These are phyloP conservation scores for Melanogaster broomeanus DNA, from an alignment of 768 basidiomycete species.

Conservation along the genomic window DNA sequence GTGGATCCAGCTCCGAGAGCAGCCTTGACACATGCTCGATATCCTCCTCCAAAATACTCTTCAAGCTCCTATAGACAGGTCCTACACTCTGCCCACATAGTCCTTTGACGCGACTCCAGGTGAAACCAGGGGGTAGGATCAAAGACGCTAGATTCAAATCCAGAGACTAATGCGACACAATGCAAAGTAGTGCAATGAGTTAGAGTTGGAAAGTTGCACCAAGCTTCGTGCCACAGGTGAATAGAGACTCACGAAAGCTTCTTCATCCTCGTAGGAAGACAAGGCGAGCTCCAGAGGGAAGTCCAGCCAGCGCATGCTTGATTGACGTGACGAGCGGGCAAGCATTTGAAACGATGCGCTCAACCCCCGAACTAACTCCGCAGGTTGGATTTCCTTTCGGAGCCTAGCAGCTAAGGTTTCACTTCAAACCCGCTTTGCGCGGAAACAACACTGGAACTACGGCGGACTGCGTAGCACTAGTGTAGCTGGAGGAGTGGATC, in stretches of 20 bases:
- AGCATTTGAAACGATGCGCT: slow-evolving; percentile 7
- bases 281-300: slow-evolving; percentile 7
- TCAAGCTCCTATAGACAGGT: slow-evolving; percentile 38
- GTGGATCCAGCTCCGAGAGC: slow-evolving; percentile 42
- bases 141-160: slow-evolving; percentile 10
- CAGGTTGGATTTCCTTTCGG: background rate
- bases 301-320: slow-evolving; percentile 9
- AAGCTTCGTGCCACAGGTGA: background rate
- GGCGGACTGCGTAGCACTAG: background rate
- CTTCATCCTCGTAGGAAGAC: background rate
- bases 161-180: slow-evolving; percentile 6
- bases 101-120: slow-evolving; percentile 30
- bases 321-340: slow-evolving; percentile 10
- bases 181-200: background rate
- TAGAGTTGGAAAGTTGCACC: background rate
- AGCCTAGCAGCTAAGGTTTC: no score
- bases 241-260: slow-evolving; percentile 14
- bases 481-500: background rate
- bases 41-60: slow-evolving; percentile 38
- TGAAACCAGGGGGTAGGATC: slow-evolving; percentile 8
- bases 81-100: slow-evolving; percentile 32
- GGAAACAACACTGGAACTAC: background rate
- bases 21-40: slow-evolving; percentile 44
- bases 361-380: background rate
- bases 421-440: background rate